Conservation (phyloP, 2,329 filamentous ascomycete species). For the Botrytis sinoallii region DNA sequence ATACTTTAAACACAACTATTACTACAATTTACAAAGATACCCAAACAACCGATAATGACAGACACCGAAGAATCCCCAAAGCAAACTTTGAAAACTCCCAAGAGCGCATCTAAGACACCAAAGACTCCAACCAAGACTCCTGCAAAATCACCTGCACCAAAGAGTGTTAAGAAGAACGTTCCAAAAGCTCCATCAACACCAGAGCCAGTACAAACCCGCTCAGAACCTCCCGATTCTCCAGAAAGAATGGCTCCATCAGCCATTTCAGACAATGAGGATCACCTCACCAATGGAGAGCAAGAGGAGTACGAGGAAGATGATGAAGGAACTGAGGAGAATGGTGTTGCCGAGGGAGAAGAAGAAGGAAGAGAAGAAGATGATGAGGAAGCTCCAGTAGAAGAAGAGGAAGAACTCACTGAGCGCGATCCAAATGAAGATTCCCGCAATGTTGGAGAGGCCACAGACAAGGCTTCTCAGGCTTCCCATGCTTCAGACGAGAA, state of each 20-base stretch:
- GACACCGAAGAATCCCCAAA: slow-evolving; percentile 17
- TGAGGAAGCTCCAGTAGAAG: slow-evolving; percentile 42
- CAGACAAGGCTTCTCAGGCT: not conserved
- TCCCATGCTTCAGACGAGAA: slow-evolving; percentile 2
- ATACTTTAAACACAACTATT: not conserved
- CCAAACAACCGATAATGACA: slow-evolving; percentile 14
- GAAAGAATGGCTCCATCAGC: slow-evolving; percentile 18
- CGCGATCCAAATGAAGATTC: slow-evolving; percentile 16
- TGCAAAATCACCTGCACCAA: slow-evolving; percentile 6
- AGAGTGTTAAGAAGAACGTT: slow-evolving; percentile 4
- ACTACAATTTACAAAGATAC: not conserved
- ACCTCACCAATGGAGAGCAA: slow-evolving; percentile 18
- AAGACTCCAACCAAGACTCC: slow-evolving; percentile 7
- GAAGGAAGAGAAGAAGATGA: slow-evolving; percentile 18
- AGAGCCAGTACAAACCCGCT: slow-evolving; percentile 18
- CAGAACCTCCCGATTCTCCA: slow-evolving; percentile 17
- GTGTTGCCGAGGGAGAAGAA: slow-evolving; percentile 14
- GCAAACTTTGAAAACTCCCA: slow-evolving; percentile 1
- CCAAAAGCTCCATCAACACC: slow-evolving; percentile 15
- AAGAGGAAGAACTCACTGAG: slow-evolving; percentile 17
- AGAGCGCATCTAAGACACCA: slow-evolving; percentile 1
- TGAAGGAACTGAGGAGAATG: slow-evolving; percentile 10
- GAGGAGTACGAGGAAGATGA: slow-evolving; percentile 18
- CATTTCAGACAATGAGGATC: slow-evolving; percentile 14
- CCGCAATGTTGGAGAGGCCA: slow-evolving; percentile 3